Evolutionary conservation across 192 early-diverging fungal genomes (phyloP), one percentile per base, ranked within the genome.

Genomic region (Mortierella hygrophila): DNA sequence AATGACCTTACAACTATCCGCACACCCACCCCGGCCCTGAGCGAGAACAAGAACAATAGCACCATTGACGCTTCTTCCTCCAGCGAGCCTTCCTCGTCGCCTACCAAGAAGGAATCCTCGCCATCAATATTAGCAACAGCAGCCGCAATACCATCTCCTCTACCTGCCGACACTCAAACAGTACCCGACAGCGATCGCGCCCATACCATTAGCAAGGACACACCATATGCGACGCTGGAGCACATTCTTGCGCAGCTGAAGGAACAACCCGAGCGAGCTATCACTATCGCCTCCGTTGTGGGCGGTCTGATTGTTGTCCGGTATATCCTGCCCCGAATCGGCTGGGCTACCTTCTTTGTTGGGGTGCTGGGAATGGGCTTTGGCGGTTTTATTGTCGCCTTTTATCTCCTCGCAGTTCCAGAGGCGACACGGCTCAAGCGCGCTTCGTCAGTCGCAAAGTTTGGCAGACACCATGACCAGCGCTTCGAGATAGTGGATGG

Each of bases 371-470:
- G 84, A 35, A 63, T 80, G 52, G 84, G 84, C 3, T 35, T 81
- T 15, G 84, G 84, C 21, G 84, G 75, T 0, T 86, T 86, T 68
- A 41, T 75, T 4, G 75, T 80, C 1, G 79, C 79, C 1, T 86
- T 86, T 49, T 86, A 78, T 47, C 76, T 86, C 4, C 72, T 86
- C 26, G 78, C 84, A 13, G 84, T 78, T 2, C 84, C 84, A 9
- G 84, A 81, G 44, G 44, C 41, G 11, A 86, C 76, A 21, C 26
- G 84, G 15, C 47, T 78, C 35, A 76, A 86, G 32, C 84, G 84
- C 10, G 84, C 84, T 7, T 70, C 41, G 4, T 29, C 76, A 21
- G 42, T 86, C 4, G 84, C 79, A n/a, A 68, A 81, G 40, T 73
- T 86, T 44, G 84, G 84, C 8, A 77, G 55, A 46, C 76, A 78